Evolutionary conservation across 192 early-diverging fungal species (phyloP).

Genomic region (Coemansia sp.): DNA sequence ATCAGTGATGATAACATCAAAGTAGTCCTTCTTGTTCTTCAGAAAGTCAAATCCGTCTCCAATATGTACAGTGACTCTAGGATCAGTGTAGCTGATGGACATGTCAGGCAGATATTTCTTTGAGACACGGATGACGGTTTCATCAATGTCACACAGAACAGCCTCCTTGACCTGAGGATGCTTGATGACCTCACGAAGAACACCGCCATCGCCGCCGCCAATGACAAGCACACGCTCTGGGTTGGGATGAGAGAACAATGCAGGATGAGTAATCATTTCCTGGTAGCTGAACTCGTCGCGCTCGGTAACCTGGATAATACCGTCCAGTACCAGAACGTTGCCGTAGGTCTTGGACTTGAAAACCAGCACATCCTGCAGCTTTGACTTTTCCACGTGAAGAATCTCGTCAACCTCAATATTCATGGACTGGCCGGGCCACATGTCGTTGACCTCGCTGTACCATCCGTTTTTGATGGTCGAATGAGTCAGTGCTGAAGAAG

Average conservation of each 20-base stretch:
- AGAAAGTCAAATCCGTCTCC: slow-evolving; percentile 97
- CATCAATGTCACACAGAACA: slow-evolving; percentile 96
- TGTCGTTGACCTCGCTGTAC: slow-evolving; percentile 91
- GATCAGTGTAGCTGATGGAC: slow-evolving; percentile 91
- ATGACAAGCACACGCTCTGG: slow-evolving; percentile 97
- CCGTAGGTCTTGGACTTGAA: slow-evolving; percentile 95
- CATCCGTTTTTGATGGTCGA: slow-evolving; percentile 93
- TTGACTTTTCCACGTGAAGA: slow-evolving; percentile 91
- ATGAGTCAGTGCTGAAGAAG: slow-evolving; percentile 67
- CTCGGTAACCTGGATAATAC: slow-evolving; percentile 97
- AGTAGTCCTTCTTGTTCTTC: slow-evolving; percentile 80
- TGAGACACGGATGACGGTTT: slow-evolving; percentile 86
- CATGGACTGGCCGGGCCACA: slow-evolving; percentile 99
- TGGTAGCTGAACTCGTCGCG: slow-evolving; percentile 99
- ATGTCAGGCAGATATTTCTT: slow-evolving; percentile 93
- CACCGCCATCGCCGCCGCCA: slow-evolving; percentile 99
- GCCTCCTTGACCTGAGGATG: slow-evolving; percentile 92
- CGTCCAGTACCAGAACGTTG: slow-evolving; percentile 96
- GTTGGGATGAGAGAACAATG: slow-evolving; percentile 92
- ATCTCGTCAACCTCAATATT: slow-evolving; percentile 92
- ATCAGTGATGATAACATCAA: slow-evolving; percentile 99
- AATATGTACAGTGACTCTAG: slow-evolving; percentile 93
- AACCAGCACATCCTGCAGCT: slow-evolving; percentile 97
- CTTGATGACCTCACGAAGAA: slow-evolving; percentile 97
- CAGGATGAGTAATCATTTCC: slow-evolving; percentile 99